Base-by-base conservation (phyloP, 305 asterid species). In the Ilex paraguariensis region DNA sequence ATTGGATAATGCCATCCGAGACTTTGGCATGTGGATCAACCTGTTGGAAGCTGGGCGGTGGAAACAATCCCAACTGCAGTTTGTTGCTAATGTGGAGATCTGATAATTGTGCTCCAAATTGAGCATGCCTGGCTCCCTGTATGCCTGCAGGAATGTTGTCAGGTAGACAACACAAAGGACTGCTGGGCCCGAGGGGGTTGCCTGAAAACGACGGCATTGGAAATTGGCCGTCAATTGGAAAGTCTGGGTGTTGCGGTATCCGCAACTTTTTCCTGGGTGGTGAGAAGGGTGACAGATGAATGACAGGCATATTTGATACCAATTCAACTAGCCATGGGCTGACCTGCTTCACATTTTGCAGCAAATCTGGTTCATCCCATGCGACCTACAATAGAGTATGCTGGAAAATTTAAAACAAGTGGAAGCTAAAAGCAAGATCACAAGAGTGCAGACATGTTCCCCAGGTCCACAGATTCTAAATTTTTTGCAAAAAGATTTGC, bases 61-160 rank as follows among this genome's bases (percentile, higher is more conserved):
- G 78, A 45, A 79, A 74, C 56, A 75, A 73, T 71, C 86, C 93
- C 80, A 75, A 74, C 75, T 87, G 95, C 72, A 76, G 82, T 73
- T 83, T 86, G 81, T 86, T 75, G 81, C 81, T 85, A 64, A 77
- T 78, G 70, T 77, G 96, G 88, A 90, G 79, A 61, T 78, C 90
- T 82, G 71, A 75, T 21, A 83, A 76, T 1, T 86, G 95, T 64
- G 75, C 84, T 87, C 96, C 97, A 70, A 80, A 75, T 83, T 82
- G 88, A 84, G 94, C 87, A 85, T 93, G 98, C 98, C 98, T 90
- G 98, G 98, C 94, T 90, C 97, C 97, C 96, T 93, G 98, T 86
- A 93, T 82, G 95, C 97, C 97, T 82, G 89, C 95, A 87, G 96
- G 57, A 40, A 77, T 60, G 77, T 71, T 79, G 83, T 87, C 85